These are phyloP conservation scores for Alternaria conjuncta DNA, from an alignment of 2,329 filamentous ascomycete species.

Conservation along the genomic window DNA sequence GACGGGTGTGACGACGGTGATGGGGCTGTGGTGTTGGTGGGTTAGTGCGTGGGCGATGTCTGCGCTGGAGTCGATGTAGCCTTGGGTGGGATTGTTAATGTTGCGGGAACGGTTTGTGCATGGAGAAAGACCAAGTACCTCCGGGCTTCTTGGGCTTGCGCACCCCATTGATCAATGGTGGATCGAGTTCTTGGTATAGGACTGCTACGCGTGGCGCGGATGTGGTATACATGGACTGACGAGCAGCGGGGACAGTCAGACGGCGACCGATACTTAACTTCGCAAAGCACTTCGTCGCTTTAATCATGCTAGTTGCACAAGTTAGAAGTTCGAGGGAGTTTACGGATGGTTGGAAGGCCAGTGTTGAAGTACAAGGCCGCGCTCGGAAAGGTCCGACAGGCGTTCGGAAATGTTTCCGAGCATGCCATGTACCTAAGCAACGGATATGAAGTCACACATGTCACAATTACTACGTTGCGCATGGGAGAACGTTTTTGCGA, in stretches of 20 bases:
- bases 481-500: no score
- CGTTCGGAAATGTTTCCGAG: neutral
- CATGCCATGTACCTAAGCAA: no score
- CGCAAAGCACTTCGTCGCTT: neutral
- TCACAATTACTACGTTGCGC: no score
- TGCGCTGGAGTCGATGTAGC: neutral
- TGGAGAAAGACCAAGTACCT: neutral
- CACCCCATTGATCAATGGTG: neutral
- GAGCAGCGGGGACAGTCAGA: fast-evolving
- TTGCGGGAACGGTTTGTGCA: no score
- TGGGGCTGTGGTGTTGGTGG: neutral
- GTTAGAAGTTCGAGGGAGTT: no score
- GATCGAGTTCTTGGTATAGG: neutral
- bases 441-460: no score
- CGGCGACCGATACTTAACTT: fast-evolving
- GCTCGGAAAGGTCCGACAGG: neutral
- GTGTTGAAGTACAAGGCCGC: fast-evolving
- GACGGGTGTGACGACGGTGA: neutral
- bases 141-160: neutral
- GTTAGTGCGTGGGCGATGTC: neutral
- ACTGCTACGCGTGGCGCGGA: neutral
- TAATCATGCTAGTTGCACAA: no score
- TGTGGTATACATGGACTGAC: neutral
- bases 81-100: neutral
- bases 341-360: no score